phyloP scores from a whole-genome alignment of 208 protist genomes.

The Tetramitus jugosus region DNA sequence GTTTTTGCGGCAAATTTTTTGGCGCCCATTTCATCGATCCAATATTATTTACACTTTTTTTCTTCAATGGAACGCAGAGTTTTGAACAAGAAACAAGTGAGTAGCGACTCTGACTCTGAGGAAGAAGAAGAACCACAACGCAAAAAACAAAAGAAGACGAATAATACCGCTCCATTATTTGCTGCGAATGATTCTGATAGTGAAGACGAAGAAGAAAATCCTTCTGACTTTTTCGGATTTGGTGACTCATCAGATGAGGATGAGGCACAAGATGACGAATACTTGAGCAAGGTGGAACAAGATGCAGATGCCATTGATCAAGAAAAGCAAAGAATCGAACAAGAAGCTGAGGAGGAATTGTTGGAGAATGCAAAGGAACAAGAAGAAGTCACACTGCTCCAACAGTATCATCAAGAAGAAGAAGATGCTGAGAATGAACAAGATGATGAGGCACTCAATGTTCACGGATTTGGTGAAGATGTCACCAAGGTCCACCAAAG shows the following conservation, averaged over 20 bases:
- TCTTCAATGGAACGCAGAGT: too few species aligned
- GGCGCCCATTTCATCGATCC: too few species aligned
- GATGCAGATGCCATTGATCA: not conserved
- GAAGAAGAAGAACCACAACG: slow-evolving; percentile 36
- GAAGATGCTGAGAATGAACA: slow-evolving; percentile 2
- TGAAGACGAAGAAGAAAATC: slow-evolving; percentile 21
- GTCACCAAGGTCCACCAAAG: slow-evolving; percentile 52
- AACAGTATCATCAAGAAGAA: slow-evolving; percentile 25
- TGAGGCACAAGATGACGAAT: slow-evolving; percentile 14
- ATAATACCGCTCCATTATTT: too few species aligned
- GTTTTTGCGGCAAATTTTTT: not conserved
- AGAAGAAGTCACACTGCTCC: not conserved
- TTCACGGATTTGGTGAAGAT: slow-evolving; percentile 30
- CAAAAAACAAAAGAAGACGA: slow-evolving; percentile 29
- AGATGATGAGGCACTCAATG: not conserved
- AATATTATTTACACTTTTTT: too few species aligned
- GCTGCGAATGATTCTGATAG: slow-evolving; percentile 19
- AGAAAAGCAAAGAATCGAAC: slow-evolving; percentile 25
- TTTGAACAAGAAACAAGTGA: slow-evolving; percentile 22
- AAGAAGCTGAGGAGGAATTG: slow-evolving; percentile 24
- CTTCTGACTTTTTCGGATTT: too few species aligned
- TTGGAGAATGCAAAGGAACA: not conserved
- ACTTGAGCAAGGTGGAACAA: not conserved
- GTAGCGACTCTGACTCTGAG: slow-evolving; percentile 11
- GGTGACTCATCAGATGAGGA: slow-evolving; percentile 27